A percentile compares a stretch with the other conserved stretches of the same genome.
Evolutionary conservation across 1,284 basidiomycete genomes (phyloP).

Genomic region (Rhodotorula sp.): DNA sequence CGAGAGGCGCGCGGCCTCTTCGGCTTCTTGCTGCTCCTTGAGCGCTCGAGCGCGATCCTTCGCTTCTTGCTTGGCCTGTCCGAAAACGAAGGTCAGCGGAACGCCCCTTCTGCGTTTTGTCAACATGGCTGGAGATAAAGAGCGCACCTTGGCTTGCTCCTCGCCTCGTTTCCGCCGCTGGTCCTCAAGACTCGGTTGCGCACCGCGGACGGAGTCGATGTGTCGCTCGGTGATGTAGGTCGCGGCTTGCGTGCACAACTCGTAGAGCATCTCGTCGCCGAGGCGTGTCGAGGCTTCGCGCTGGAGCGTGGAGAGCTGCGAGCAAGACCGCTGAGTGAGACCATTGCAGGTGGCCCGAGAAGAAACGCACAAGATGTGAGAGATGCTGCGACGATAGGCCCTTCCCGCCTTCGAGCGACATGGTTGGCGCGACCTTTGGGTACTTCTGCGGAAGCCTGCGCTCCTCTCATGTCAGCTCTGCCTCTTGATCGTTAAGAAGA

Average conservation of each 20-base stretch:
- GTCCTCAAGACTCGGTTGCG: conserved; percentile 39
- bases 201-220: conserved; percentile 35
- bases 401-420: conserved; percentile 33
- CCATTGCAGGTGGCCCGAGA: too few relatives aligned
- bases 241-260: conserved; percentile 41
- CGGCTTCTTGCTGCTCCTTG: conserved; percentile 29
- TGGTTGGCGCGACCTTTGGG: conserved; percentile 41
- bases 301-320: conserved; percentile 17
- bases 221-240: conserved; percentile 44
- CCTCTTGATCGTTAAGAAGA: fast-evolving
- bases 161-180: conserved; percentile 36
- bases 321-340: background rate
- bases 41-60: conserved; percentile 15
- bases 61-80: conserved; percentile 23
- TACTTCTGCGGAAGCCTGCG: conserved; percentile 42
- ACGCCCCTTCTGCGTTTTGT: too few relatives aligned
- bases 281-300: conserved; percentile 26
- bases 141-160: conserved; percentile 36
- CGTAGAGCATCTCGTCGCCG: conserved; percentile 44
- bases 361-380: conserved; percentile 28
- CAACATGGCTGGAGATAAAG: too few relatives aligned
- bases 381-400: conserved; percentile 37
- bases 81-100: background rate
- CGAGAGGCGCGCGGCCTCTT: conserved; percentile 34
- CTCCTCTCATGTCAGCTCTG: background rate